These are phyloP conservation scores for Dactylellina sp. DNA, from an alignment of 2,329 filamentous ascomycete species.

Conservation along the genomic window DNA sequence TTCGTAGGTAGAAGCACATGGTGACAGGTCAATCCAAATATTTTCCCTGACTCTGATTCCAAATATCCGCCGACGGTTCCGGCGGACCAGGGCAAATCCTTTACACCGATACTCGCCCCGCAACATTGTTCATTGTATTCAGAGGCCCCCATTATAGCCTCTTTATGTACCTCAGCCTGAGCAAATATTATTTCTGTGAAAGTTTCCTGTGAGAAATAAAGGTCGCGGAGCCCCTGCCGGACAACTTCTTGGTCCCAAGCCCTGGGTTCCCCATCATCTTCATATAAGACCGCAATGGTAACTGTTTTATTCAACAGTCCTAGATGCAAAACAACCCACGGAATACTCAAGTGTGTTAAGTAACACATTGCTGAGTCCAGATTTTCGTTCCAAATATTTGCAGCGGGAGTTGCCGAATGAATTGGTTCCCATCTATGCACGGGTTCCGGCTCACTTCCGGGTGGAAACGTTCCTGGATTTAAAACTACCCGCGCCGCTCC, in stretches of 20 bases:
- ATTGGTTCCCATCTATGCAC: slow-evolving; percentile 2
- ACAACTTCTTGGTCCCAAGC: background rate
- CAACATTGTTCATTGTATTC: background rate
- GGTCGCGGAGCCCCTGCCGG: background rate
- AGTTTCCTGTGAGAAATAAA: background rate
- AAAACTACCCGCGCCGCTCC: slow-evolving; percentile 4
- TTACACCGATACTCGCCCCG: slow-evolving; percentile 23
- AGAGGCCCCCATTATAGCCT: background rate
- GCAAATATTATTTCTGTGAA: slow-evolving; percentile 10
- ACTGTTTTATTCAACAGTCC: background rate
- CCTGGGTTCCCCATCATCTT: background rate
- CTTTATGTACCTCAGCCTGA: slow-evolving; percentile 8
- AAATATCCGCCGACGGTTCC: slow-evolving; percentile 26
- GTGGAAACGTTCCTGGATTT: slow-evolving; percentile 1
- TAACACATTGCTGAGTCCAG: slow-evolving; percentile 5
- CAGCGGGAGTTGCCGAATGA: background rate
- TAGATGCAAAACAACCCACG: slow-evolving; percentile 18
- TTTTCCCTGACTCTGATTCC: background rate
- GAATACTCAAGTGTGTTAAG: background rate
- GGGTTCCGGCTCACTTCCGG: background rate
- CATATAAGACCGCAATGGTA: background rate
- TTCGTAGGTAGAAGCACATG: slow-evolving; percentile 21
- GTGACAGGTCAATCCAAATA: slow-evolving; percentile 29
- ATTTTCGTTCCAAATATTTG: slow-evolving; percentile 3
- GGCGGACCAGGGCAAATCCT: slow-evolving; percentile 26